Evolutionary conservation across 768 basidiomycete genomes (phyloP), one percentile per base, ranked within the genome.

Genomic region (Tylopilus intermedius): DNA sequence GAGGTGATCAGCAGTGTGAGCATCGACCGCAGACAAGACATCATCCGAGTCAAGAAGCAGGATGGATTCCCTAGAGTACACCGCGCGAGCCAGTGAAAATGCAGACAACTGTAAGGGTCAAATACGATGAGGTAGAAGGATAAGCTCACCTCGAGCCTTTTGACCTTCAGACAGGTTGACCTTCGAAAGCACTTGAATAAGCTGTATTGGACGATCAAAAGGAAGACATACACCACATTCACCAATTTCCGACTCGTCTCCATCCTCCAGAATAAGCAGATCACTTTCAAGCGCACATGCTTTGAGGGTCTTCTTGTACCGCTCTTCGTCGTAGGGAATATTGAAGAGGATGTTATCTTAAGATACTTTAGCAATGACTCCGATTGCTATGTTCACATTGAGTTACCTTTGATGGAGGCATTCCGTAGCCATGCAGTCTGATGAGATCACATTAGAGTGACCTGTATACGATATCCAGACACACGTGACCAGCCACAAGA

Each of bases 21-120:
- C 91, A 62, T 97, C 94, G 44, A 96, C 94, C 78, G 61, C 53
- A 21, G 74, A 79, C 49, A 80, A 65, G 49, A 92, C 90, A 58
- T 96, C 94, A 57, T n/a, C n/a, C n/a, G n/a, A n/a, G n/a, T 96
- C 94, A 33, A 97, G 72, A 29, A 95, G 71, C 2, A 97, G 72
- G 18, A 86, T 72, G 0, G 86, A 88, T 2, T 92, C 91, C 6
- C 92, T 79, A 53, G 90, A 92, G 69, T 96, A 94, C 22, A 96
- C 84, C 8, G 93, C 92, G 39, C 94, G 84, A 26, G 91, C 87
- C 18, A 89, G 72, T 0, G 83, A 84, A 18, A 89, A 85, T 84
- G 47, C 0, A 29, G 18, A 9, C 22, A 51, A 39, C 21, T 32
- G 49, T 59, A n/a, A 56, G 48, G 14, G 10, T 15, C 7, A 2